Percentiles rank a stretch among this genome's conserved stretches.
Evolutionary conservation across 495 filamentous ascomycete species (phyloP).

Genomic region (Aspergillus campestris): DNA sequence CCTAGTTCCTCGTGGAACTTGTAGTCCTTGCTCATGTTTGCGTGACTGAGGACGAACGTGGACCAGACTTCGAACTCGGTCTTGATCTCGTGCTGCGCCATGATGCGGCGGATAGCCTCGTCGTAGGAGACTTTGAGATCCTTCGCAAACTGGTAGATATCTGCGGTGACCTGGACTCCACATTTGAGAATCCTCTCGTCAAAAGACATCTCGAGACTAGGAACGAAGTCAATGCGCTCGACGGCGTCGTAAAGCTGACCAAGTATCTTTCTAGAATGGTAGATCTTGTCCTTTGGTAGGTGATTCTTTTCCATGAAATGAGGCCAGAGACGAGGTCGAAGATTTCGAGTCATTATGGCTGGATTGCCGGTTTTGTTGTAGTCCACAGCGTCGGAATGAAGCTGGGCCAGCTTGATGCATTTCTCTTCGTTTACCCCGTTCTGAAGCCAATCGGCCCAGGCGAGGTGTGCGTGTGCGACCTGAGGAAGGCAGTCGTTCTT

Average conservation of each 20-base stretch:
- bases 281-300: constrained; percentile 41
- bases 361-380: constrained; percentile 83
- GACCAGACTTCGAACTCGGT: constrained; percentile 93
- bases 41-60: constrained; percentile 68
- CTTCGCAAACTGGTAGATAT: constrained; percentile 48
- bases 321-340: constrained; percentile 58
- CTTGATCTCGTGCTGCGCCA: constrained; percentile 76
- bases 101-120: constrained; percentile 61
- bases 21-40: constrained; percentile 60
- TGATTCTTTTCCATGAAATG: constrained; percentile 84
- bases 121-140: constrained; percentile 73
- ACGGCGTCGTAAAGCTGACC: constrained; percentile 77
- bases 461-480: constrained; percentile 81
- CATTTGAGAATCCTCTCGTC: constrained; percentile 64
- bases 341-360: constrained; percentile 53
- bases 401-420: constrained; percentile 66
- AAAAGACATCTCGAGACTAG: constrained; percentile 61
- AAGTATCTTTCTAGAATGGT: constrained; percentile 63
- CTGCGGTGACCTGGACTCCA: constrained; percentile 45
- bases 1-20: constrained; percentile 80
- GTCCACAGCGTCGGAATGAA: constrained; percentile 90
- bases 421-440: constrained; percentile 58
- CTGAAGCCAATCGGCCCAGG: constrained; percentile 55
- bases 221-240: constrained; percentile 58
- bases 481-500: constrained; percentile 74